Evolutionary conservation across 768 basidiomycete species (phyloP), one percentile per base, ranked within the genome.

Genomic region (Podaxis mareebaensis): DNA sequence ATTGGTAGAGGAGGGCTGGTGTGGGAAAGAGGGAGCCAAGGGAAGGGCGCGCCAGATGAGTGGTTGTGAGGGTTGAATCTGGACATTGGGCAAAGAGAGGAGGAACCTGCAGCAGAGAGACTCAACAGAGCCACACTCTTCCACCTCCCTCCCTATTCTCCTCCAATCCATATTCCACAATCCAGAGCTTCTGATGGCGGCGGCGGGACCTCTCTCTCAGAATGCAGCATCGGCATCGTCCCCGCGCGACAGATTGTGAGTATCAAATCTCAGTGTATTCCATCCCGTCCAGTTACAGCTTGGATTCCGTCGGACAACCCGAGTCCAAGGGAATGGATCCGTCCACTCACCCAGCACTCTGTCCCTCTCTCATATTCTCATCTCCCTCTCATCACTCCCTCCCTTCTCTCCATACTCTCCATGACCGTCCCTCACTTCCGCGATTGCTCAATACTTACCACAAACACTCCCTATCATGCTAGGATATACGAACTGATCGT

Each of bases 401-500:
- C 15, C 40, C 49, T 2, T 6, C 52, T 62, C 26, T 57, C 49
- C 24, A 33, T 33, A 33, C 56, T 65, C 51, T 60, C 46, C 54
- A 64, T 68, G 65, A 66, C 71, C 20, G 66, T 70, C 63, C 67
- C 72, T 26, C 69, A 70, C 67, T 72, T 68, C 60, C 67, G 69
- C 33, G 63, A 57, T 12, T 71, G 68, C 65, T 61, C 70, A 24
- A 59, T 70, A 22, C 64, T 69, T 54, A 66, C 63, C 58, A 46
- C 44, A n/a, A 7, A 46, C n/a, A 42, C 40, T 42, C 53, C 64
- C 42, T 61, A 62, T 51, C 65, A 68, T 66, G 63, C 69, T 42
- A 95, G 94, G 73, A 85, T 91, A 64, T 96, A 96, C 73, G 88
- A 95, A 63, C 86, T 96, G 68, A 85, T 82, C 38, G 89, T 96